Evolutionary conservation across 768 basidiomycete genomes (phyloP).

Genomic region (Calocybe gangraenosa): DNA sequence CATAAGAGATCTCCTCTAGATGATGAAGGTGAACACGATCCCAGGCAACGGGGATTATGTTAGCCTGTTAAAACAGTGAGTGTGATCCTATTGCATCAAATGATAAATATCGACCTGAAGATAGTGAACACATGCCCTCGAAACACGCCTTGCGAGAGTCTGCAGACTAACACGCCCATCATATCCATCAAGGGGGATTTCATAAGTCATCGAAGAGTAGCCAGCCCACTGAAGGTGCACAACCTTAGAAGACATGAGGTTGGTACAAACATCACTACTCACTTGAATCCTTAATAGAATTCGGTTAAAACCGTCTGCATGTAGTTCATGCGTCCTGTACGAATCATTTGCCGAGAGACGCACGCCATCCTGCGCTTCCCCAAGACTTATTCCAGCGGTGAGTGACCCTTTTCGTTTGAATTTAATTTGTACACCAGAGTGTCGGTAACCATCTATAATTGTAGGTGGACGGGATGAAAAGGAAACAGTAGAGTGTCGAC

Average conservation of each 20-base stretch:
- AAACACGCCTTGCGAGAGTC: constrained; percentile 64
- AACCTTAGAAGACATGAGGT: background rate
- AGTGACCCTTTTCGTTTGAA: constrained; percentile 74
- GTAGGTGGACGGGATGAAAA: constrained; percentile 32
- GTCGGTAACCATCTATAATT: constrained; percentile 41
- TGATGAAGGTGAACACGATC: constrained; percentile 67
- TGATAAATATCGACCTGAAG: constrained; percentile 46
- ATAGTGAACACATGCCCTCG: constrained; percentile 70
- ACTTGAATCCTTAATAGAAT: constrained; percentile 64
- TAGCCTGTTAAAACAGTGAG: constrained; percentile 40
- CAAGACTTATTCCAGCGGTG: constrained; percentile 59
- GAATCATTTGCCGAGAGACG: constrained; percentile 57
- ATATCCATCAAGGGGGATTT: constrained; percentile 68
- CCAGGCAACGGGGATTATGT: constrained; percentile 66
- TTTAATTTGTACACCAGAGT: constrained; percentile 52
- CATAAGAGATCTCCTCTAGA: constrained; percentile 63
- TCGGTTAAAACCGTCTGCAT: constrained; percentile 54
- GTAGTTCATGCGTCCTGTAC: constrained; percentile 62
- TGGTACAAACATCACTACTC: constrained; percentile 18
- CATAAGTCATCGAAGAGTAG: constrained; percentile 66
- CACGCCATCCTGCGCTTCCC: constrained; percentile 64
- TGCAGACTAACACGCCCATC: constrained; percentile 61
- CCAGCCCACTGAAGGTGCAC: constrained; percentile 55
- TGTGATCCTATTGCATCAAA: background rate
- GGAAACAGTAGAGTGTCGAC: constrained; percentile 51